A percentile compares a stretch with the other conserved stretches of the same genome.
Conservation (phyloP, 495 filamentous ascomycete genomes). For the Podospora fimiseda region DNA sequence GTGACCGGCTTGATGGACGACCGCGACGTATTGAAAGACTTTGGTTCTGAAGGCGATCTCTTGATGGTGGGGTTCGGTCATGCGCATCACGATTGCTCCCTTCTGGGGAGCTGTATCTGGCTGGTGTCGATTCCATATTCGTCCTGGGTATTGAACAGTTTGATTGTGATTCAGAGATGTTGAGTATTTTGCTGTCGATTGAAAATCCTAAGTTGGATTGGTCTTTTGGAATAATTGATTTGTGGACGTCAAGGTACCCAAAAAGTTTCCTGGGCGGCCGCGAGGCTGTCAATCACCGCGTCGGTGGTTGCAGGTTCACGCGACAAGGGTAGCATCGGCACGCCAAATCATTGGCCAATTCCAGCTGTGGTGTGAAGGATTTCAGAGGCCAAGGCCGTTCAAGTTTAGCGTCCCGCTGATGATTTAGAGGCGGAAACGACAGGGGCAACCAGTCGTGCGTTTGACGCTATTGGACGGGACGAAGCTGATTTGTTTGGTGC, state of each 20-base stretch:
- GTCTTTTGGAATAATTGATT: too few relatives aligned
- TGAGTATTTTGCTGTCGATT: too few relatives aligned
- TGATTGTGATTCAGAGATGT: not conserved
- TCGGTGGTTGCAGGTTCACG: not conserved
- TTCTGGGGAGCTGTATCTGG: conserved; percentile 25
- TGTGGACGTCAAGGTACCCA: conserved; percentile 11
- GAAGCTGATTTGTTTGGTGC: not conserved
- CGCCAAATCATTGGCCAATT: not conserved
- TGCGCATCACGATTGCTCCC: not conserved
- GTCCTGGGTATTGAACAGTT: conserved; percentile 15
- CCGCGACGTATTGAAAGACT: conserved; percentile 37
- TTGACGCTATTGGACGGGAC: too few relatives aligned
- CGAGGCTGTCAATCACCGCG: conserved; percentile 4
- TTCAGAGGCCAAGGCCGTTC: not conserved
- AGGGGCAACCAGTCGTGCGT: too few relatives aligned
- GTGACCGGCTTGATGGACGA: conserved; percentile 27
- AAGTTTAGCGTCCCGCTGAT: not conserved
- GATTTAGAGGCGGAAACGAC: not conserved
- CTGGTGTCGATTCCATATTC: conserved; percentile 30
- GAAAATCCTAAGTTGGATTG: too few relatives aligned
- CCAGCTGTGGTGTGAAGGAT: not conserved
- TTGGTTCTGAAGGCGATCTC: conserved; percentile 11
- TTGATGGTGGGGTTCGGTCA: conserved; percentile 1
- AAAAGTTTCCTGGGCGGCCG: conserved; percentile 1
- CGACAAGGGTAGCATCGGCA: not conserved